Evolutionary conservation across 768 basidiomycete genomes (phyloP).

Genomic region (Ramaria sp.): DNA sequence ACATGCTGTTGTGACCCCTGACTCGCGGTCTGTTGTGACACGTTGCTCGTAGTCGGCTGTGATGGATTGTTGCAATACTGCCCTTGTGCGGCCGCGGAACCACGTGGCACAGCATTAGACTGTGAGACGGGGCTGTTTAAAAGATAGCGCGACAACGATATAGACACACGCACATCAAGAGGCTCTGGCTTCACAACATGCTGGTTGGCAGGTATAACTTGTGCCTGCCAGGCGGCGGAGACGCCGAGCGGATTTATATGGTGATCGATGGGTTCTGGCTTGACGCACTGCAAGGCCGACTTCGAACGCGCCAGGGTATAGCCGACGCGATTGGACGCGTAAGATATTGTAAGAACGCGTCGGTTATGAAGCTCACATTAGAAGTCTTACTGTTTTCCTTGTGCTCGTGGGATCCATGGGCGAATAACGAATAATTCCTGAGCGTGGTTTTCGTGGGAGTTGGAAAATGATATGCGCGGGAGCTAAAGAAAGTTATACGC

Average conservation of each 20-base stretch:
- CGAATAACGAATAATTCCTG: too few relatives aligned
- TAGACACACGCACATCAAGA: conserved; percentile 13
- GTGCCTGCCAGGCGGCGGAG: conserved; percentile 8
- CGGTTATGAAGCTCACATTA: too few relatives aligned
- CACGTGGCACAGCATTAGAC: conserved; percentile 8
- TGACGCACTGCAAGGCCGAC: conserved; percentile 17
- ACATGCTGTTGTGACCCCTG: not conserved
- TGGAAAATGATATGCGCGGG: too few relatives aligned
- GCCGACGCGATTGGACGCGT: not conserved
- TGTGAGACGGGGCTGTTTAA: not conserved
- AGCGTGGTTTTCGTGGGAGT: too few relatives aligned
- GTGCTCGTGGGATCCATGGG: too few relatives aligned
- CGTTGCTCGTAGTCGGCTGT: too few relatives aligned
- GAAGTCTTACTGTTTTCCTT: too few relatives aligned
- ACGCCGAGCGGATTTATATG: conserved; percentile 10
- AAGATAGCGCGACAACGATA: not conserved
- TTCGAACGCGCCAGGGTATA: not conserved
- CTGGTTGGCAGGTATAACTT: not conserved
- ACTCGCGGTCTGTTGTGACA: too few relatives aligned
- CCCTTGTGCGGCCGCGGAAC: not conserved
- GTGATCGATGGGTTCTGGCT: conserved; percentile 23
- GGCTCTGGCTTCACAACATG: conserved; percentile 24
- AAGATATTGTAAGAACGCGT: too few relatives aligned
- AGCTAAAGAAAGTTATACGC: too few relatives aligned
- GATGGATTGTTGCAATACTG: too few relatives aligned